Base-by-base conservation (phyloP, 352 stramenopile genomes). In the Phytophthora niederhauseri region DNA sequence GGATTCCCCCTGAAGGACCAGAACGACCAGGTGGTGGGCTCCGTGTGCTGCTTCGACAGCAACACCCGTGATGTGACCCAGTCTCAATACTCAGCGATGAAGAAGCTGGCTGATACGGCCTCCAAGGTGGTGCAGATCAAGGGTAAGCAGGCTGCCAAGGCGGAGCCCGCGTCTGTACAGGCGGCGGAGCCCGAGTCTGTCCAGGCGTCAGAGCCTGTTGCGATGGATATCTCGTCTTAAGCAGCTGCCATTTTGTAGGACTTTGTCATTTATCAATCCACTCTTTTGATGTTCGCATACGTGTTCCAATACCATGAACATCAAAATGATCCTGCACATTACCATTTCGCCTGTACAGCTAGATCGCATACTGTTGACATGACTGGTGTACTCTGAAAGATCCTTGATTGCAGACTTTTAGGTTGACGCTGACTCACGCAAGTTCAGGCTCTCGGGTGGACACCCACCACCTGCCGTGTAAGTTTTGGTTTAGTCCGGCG, bases 21-120 rank as follows among this genome's bases (percentile, higher is more conserved):
- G 2, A 77, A 89, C 58, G 62, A 86, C 61, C 61, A 71, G 56
- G 64, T 87, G 22, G 84, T 93, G 46, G 85, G 83, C 3, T 82
- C 80, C 2, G 70, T 93, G n/a, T 92, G 83, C 67, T 91, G 81
- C 64, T 58, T 91, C 9, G 80, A 87, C 57, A 63, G 65, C 26
- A 71, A 73, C 28, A 80, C 77, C 17, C 74, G 73, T 26, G 62
- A 78, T 38, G 71, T 93, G 46, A 85, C 76, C 22, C 76, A 76
- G 46, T 80, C 80, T 2, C 81, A 93, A 73, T 93, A 87, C 71
- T 77, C 73, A 31, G 56, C 75, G 8, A 85, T 90, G 68, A 72
- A 81, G 62, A 77, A 72, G 31, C 52, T 82, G 41, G 82, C 82
- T 0, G 67, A 80, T 20, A 89, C 81, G 17, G 82, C 82, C 1